phyloP scores from a whole-genome alignment of 2,329 filamentous ascomycete species.

The Uncinocarpus reesii region DNA sequence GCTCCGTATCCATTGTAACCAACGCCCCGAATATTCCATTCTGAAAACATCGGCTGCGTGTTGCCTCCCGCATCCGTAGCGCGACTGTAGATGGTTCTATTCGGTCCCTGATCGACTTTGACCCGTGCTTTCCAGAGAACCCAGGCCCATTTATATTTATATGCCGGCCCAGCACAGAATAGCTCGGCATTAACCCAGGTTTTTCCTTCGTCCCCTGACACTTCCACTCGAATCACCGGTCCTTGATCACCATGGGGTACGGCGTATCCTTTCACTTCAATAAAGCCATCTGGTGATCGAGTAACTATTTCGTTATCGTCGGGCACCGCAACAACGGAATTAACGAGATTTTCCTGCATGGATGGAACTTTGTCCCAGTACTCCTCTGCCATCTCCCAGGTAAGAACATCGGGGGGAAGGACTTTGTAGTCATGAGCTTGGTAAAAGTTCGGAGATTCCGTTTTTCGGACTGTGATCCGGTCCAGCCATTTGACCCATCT shows the following conservation, averaged over 20 bases:
- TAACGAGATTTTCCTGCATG: conserved; percentile 48
- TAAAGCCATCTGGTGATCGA: conserved; percentile 30
- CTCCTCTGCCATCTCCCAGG: conserved; percentile 40
- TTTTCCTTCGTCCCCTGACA: conserved; percentile 41
- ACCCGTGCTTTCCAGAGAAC: conserved; percentile 44
- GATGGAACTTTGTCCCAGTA: conserved; percentile 45
- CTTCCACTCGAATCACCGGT: conserved; percentile 45
- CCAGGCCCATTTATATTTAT: conserved; percentile 45
- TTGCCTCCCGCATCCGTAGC: conserved; percentile 47
- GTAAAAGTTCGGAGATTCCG: conserved; percentile 47
- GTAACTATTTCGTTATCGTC: conserved; percentile 36
- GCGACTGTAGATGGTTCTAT: conserved; percentile 42
- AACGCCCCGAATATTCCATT: conserved; percentile 52
- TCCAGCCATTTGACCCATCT: conserved; percentile 50
- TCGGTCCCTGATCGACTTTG: conserved; percentile 29
- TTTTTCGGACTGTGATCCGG: conserved; percentile 41
- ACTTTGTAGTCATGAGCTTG: conserved; percentile 52
- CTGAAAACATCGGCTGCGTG: conserved; percentile 36
- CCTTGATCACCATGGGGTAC: conserved; percentile 45
- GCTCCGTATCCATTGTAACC: conserved; percentile 53
- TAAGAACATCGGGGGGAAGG: conserved; percentile 43
- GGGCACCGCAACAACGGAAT: conserved; percentile 45
- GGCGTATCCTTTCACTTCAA: conserved; percentile 47
- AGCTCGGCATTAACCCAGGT: conserved; percentile 44
- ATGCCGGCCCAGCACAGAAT: conserved; percentile 13